Conservation (phyloP, 495 filamentous ascomycete genomes). For the Neurospora cerealis region DNA sequence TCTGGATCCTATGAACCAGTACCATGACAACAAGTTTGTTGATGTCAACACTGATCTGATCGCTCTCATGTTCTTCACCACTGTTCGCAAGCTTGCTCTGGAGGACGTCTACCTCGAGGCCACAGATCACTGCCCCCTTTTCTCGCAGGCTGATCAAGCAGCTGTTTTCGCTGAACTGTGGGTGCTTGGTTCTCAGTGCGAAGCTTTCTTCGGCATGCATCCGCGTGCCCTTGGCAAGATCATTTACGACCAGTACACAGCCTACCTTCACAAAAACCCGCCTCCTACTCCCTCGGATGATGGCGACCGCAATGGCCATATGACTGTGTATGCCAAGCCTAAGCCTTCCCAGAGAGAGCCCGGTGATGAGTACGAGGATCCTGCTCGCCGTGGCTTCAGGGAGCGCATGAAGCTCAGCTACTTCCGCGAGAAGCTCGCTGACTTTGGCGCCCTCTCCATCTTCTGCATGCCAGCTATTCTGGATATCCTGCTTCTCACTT, state of each 20-base stretch:
- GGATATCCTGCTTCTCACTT: slow-evolving; percentile 17
- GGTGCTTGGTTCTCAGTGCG: slow-evolving; percentile 21
- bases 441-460: slow-evolving; percentile 18
- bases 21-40: slow-evolving; percentile 7
- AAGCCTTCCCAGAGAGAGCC: slow-evolving; percentile 5
- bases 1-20: slow-evolving; percentile 5
- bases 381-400: neutral
- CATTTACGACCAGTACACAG: slow-evolving; percentile 9
- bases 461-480: slow-evolving; percentile 20
- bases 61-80: slow-evolving; percentile 14
- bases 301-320: slow-evolving; percentile 3
- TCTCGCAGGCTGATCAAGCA: slow-evolving; percentile 20
- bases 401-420: neutral
- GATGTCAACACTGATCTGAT: slow-evolving; percentile 16
- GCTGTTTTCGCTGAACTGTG: slow-evolving; percentile 21
- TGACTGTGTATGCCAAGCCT: slow-evolving; percentile 15
- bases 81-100: slow-evolving; percentile 12
- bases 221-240: slow-evolving; percentile 16
- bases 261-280: slow-evolving; percentile 8
- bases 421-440: slow-evolving; percentile 1
- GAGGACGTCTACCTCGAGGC: slow-evolving; percentile 19
- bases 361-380: neutral
- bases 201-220: slow-evolving; percentile 16
- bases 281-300: neutral
- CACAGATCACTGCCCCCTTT: slow-evolving; percentile 19